Evolutionary conservation across 2,329 filamentous ascomycete species (phyloP).

Genomic region (Fusarium bulbicola): DNA sequence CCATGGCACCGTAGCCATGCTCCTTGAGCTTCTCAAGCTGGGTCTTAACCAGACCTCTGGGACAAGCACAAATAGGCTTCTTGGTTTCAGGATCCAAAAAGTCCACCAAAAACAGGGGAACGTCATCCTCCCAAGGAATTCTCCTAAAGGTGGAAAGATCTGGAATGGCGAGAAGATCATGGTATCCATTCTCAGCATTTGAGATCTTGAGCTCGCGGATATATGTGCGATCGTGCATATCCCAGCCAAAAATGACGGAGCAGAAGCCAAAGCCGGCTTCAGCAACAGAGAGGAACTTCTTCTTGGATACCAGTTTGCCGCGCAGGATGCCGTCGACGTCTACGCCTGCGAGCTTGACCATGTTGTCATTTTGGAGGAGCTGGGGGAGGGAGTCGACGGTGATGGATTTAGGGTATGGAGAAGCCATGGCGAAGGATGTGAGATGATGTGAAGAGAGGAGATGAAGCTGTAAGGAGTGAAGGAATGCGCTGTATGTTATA

Average conservation of each 20-base stretch:
- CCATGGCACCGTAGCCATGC: conserved; percentile 83
- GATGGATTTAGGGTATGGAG: conserved; percentile 47
- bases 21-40: conserved; percentile 73
- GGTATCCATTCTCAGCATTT: conserved; percentile 90
- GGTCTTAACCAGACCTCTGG: conserved; percentile 76
- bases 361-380: conserved; percentile 74
- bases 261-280: conserved; percentile 89
- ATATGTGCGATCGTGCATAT: conserved; percentile 95
- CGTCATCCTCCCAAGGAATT: conserved; percentile 90
- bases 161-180: conserved; percentile 83
- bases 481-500: background rate
- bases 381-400: conserved; percentile 72
- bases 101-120: conserved; percentile 85
- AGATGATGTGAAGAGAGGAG: background rate
- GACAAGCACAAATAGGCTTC: conserved; percentile 78
- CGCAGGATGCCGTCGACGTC: conserved; percentile 89
- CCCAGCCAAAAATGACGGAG: conserved; percentile 94
- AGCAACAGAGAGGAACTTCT: conserved; percentile 89
- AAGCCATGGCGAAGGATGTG: conserved; percentile 38
- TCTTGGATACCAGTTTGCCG: conserved; percentile 91
- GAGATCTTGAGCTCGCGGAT: conserved; percentile 85
- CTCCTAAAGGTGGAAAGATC: conserved; percentile 81
- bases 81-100: conserved; percentile 85
- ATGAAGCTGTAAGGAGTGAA: background rate
- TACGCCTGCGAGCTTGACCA: conserved; percentile 87